Base-by-base conservation (phyloP, 2,329 filamentous ascomycete genomes). In the Metarhizium brunneum region DNA sequence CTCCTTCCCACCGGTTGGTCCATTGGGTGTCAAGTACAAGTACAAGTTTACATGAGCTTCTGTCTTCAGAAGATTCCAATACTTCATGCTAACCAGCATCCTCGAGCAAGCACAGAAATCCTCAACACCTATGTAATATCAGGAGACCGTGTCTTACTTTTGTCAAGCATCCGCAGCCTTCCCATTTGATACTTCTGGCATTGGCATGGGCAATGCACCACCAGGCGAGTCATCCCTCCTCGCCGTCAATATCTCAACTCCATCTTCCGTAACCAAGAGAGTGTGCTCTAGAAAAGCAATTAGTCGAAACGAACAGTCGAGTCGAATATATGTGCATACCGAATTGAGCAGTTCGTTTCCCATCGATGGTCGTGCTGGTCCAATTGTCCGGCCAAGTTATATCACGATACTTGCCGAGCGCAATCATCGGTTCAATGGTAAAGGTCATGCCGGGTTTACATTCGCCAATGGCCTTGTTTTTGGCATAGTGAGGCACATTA, bases 371-470 rank as follows among this genome's bases (percentile, higher is more conserved):
- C 5, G 90, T 89, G 71, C 91, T 96, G 1, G 94, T 99, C 94
- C 94, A 99, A 76, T 97, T 90, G 69, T 99, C 94, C 0, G 94
- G 94, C 94, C 94, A 99, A 0, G 91, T 97, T 69, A 94, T 87
- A 68, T 99, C 94, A 60, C 84, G 84, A 72, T 96, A 89, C 58
- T 89, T 92, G 57, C 94, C 94, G 55, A 96, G 72, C 45, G 90
- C 91, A 68, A 99, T 92, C 94, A 99, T 99, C 16, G 94, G 94
- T 75, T 99, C 94, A 59, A 99, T 99, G 0, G 94, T 99, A 66
- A 99, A 99, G 61, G 91, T 96, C 91, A 97, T 96, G 54, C 94
- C 94, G 0, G 90, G 86, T 76, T 96, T 96, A 58, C 92, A 94
- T 64, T 88, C 85, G 51, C 94, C 94, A 1, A 96, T 88, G 0